Evolutionary conservation across 2,329 filamentous ascomycete genomes (phyloP).

Genomic region (Cladosporium sp.): DNA sequence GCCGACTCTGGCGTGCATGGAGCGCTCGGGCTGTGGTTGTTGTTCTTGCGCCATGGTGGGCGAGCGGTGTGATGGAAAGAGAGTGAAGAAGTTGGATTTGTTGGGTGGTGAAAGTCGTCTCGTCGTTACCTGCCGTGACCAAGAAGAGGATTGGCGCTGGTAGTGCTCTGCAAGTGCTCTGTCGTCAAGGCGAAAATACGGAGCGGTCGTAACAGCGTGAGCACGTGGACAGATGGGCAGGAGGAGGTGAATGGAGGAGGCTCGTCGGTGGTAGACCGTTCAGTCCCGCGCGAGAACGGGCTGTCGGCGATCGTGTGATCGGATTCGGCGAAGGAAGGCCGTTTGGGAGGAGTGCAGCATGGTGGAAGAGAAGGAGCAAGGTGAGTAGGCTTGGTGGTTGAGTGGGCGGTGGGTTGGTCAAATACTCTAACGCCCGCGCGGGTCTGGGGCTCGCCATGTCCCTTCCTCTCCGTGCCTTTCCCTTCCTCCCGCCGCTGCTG

Average conservation of each 20-base stretch:
- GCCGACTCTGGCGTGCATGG: constrained; percentile 65
- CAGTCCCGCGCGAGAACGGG: constrained; percentile 48
- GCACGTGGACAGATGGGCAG: constrained; percentile 14
- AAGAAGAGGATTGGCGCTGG: background rate
- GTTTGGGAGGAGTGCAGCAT: constrained; percentile 18
- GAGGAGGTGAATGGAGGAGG: constrained; percentile 16
- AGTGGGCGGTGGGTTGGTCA: constrained; percentile 8
- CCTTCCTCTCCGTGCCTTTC: background rate
- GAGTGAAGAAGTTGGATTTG: constrained; percentile 16
- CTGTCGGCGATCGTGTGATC: constrained; percentile 43
- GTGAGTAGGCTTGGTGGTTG: constrained; percentile 3
- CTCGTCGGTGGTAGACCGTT: constrained; percentile 33
- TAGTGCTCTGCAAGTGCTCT: background rate
- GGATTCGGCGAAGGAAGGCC: constrained; percentile 35
- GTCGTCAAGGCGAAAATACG: background rate
- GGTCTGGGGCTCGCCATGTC: constrained; percentile 5
- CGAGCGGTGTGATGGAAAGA: constrained; percentile 14
- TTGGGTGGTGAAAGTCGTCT: constrained; percentile 14
- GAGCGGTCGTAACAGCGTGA: constrained; percentile 12
- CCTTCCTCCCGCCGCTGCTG: background rate
- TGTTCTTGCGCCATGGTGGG: constrained; percentile 41
- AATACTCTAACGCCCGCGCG: constrained; percentile 3
- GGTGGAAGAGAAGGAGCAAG: constrained; percentile 11
- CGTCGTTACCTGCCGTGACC: constrained; percentile 2
- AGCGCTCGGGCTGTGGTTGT: constrained; percentile 30